These are phyloP conservation scores for Boletus pseudopeckii DNA, from an alignment of 768 basidiomycete genomes.

Conservation along the genomic window DNA sequence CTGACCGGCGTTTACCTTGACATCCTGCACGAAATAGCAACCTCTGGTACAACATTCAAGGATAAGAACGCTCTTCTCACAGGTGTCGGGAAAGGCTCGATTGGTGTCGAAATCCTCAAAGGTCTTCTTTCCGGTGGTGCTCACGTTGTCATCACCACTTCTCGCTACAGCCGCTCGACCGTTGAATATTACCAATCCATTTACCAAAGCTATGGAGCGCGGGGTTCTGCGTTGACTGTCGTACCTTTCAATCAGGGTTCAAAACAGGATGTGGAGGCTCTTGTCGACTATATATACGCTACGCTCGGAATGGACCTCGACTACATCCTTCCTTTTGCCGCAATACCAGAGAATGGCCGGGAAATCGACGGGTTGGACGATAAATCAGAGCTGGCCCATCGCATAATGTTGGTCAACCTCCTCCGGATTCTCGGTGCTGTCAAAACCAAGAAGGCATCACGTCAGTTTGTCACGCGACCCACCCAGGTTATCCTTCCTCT, in stretches of 20 bases:
- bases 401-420: slow-evolving; percentile 98
- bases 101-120: slow-evolving; percentile 96
- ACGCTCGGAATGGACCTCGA: slow-evolving; percentile 95
- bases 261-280: slow-evolving; percentile 96
- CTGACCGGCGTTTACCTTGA: slow-evolving; percentile 94
- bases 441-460: slow-evolving; percentile 96
- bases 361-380: slow-evolving; percentile 98
- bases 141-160: slow-evolving; percentile 96
- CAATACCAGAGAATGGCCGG: slow-evolving; percentile 96
- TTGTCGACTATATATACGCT: slow-evolving; percentile 97
- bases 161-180: slow-evolving; percentile 90
- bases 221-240: slow-evolving; percentile 94
- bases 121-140: slow-evolving; percentile 95
- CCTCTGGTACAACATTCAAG: slow-evolving; percentile 96
- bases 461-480: slow-evolving; percentile 94
- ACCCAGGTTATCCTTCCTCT: slow-evolving; percentile 98
- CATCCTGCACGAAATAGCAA: slow-evolving; percentile 96
- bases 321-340: slow-evolving; percentile 98
- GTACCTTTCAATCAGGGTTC: slow-evolving; percentile 99
- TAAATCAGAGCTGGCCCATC: slow-evolving; percentile 94
- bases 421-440: slow-evolving; percentile 95
- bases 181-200: slow-evolving; percentile 99
- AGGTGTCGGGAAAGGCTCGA: slow-evolving; percentile 96
- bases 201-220: slow-evolving; percentile 92
- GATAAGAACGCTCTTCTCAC: slow-evolving; percentile 98